phyloP scores from a whole-genome alignment of 2,329 filamentous ascomycete genomes.

The Exophiala sideris region DNA sequence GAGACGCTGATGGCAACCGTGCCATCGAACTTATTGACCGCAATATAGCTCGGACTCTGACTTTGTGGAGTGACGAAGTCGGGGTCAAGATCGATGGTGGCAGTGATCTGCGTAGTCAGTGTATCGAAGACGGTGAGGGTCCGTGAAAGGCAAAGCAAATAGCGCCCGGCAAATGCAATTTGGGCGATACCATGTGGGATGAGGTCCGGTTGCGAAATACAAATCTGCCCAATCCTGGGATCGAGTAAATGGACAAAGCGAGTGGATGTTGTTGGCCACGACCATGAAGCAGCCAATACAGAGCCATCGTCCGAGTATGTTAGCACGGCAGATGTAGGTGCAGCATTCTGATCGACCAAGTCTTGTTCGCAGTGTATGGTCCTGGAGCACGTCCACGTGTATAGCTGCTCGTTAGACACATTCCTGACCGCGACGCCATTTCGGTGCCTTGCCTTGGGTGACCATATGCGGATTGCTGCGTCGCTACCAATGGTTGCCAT shows the following conservation, averaged over 20 bases:
- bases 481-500: slow-evolving; percentile 88
- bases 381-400: slow-evolving; percentile 71
- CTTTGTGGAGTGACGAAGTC: slow-evolving; percentile 7
- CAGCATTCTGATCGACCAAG: slow-evolving; percentile 28
- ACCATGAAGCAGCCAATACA: slow-evolving; percentile 62
- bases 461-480: slow-evolving; percentile 74
- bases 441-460: slow-evolving; percentile 65
- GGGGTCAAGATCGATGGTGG: slow-evolving; percentile 8
- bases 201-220: slow-evolving; percentile 64
- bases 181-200: slow-evolving; percentile 63
- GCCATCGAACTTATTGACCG: slow-evolving; percentile 19
- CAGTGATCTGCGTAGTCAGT: slow-evolving; percentile 45
- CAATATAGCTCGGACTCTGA: slow-evolving; percentile 12
- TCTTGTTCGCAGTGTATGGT: slow-evolving; percentile 38
- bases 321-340: slow-evolving; percentile 55
- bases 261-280: slow-evolving; percentile 50
- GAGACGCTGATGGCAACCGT: slow-evolving; percentile 21
- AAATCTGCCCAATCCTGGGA: slow-evolving; percentile 63
- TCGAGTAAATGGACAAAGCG: slow-evolving; percentile 71
- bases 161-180: slow-evolving; percentile 69
- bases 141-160: slow-evolving; percentile 71
- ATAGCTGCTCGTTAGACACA: slow-evolving; percentile 55
- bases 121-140: slow-evolving; percentile 78
- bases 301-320: slow-evolving; percentile 83
- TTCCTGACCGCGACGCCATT: slow-evolving; percentile 54